Conservation (phyloP, 441 rosid genomes). For the Dalechampia spathulata region DNA sequence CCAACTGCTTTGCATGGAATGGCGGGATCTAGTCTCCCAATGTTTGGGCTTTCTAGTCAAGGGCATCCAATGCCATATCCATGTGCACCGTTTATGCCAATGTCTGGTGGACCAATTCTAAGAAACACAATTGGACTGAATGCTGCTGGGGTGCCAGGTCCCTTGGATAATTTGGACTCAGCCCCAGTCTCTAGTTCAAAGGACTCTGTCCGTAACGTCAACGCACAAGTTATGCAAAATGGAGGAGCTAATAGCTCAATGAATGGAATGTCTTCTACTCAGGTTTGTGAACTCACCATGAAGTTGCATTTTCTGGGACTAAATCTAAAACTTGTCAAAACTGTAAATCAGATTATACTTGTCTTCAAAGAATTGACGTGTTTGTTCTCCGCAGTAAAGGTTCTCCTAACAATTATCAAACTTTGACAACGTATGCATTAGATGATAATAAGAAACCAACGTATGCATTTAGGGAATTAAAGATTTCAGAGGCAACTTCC, state of each 20-base stretch:
- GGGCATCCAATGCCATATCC: conserved; percentile 44
- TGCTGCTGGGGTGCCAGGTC: conserved; percentile 22
- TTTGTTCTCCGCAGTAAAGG: neutral
- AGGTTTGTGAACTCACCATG: conserved; percentile 35
- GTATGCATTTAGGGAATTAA: neutral
- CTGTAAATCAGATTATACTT: conserved; percentile 6
- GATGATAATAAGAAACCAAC: neutral
- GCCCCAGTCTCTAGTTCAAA: conserved; percentile 31
- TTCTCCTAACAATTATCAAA: too few relatives aligned
- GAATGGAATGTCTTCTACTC: conserved; percentile 38
- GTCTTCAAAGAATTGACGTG: neutral
- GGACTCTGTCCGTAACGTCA: conserved; percentile 32
- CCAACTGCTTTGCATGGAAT: conserved; percentile 32
- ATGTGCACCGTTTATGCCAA: conserved; percentile 29
- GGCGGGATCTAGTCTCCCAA: conserved; percentile 39
- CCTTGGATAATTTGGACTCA: conserved; percentile 33
- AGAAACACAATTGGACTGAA: conserved; percentile 31
- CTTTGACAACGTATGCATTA: neutral
- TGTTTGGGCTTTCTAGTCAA: conserved; percentile 43
- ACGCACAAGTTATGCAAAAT: conserved; percentile 29
- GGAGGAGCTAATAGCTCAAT: conserved; percentile 19
- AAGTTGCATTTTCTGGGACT: conserved; percentile 22
- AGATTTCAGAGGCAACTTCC: neutral
- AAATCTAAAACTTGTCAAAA: conserved; percentile 5
- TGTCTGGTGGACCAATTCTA: conserved; percentile 40